Evolutionary conservation across 257 asterid species (phyloP), one percentile per base, ranked within the genome.

Genomic region (Nicotiana knightiana): DNA sequence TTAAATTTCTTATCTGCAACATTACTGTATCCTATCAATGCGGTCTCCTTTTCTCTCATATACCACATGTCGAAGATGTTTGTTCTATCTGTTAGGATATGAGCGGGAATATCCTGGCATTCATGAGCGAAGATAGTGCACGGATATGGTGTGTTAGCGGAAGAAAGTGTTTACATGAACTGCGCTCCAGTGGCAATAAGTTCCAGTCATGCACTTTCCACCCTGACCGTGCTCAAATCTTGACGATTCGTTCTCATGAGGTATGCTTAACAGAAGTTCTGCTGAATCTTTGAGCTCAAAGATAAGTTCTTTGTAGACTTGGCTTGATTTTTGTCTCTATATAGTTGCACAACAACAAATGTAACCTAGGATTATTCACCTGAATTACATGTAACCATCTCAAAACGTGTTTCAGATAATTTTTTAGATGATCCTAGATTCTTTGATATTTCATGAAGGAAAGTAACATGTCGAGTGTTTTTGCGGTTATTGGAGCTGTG

Each of bases 171-270:
- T 9, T 88, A 30, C 84, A 86, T 32, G 79, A 84, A 76, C 51
- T 90, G 84, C 62, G 32, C 4, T 83, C 86, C 28, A 10, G 35
- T 81, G 90, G 83, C 0, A 82, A 83, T 77, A 85, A 81, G 70
- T 91, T 90, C 62, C 81, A 82, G 3, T 90, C 90, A 0, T 85
- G 91, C 90, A 86, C 87, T 9, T 90, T 87, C 85, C 90, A 85
- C 81, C 92, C 91, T 2, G 89, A 51, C 9, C 59, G 86, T 53
- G 35, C 81, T 13, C 90, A 84, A 59, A 87, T 87, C 32, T 84
- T 85, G 80, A 86, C 80, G 54, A 76, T 88, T 30, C 92, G 93
- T 67, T 88, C 90, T 39, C 53, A 87, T 79, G 73, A 84, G 91
- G 91, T 87, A 89, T 68, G 55, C 37, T 63, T 28, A 28, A 28